Evolutionary conservation across 192 early-diverging fungal species (phyloP), one percentile per base, ranked within the genome.

Genomic region (Dissophora ornata): DNA sequence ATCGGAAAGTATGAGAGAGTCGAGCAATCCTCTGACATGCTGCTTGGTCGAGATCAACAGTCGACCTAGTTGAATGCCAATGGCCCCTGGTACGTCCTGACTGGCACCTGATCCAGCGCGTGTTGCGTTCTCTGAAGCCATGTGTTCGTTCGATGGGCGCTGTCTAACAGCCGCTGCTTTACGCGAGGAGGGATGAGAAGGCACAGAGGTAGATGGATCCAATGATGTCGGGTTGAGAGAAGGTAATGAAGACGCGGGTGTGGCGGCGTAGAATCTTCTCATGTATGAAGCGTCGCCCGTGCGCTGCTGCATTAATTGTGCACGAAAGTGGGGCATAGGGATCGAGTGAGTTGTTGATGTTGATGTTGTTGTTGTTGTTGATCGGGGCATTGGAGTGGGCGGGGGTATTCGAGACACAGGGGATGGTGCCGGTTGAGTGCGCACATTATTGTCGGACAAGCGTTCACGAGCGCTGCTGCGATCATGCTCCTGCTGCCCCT

Each of bases 241-340:
- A 2, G 47, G 46, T 22, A 29, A 63, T 11, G 48, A 45, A 4
- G 41, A 42, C 1, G 25, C 13, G 28, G 53, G 6, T 15, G 56
- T 2, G 41, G 28, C 4, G 19, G 57, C 29, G 16, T 64, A 40
- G 40, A 38, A 74, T 22, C 47, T 54, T 5, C 56, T 51, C 28
- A 49, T 62, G 44, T 71, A 63, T 24, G 45, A 41, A 19, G 25
- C 57, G 61, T 63, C 53, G 9, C 42, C 45, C 11, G 47, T 44
- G 3, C 30, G 50, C 48, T 42, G 53, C 44, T 58, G 70, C 18
- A 59, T 28, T 12, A 50, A 12, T 24, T 73, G 69, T 10, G 30
- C n/a, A 24, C 70, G 70, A 40, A 74, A 74, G 24, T 65, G 70
- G 52, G 70, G 70, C 70, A 74, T 74, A 12, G 62, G 62, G 13